Percentiles rank a stretch among this genome's conserved stretches.
These are phyloP conservation scores for Nyctanthes arbortristis DNA, from an alignment of 257 asterid species.

Conservation along the genomic window DNA sequence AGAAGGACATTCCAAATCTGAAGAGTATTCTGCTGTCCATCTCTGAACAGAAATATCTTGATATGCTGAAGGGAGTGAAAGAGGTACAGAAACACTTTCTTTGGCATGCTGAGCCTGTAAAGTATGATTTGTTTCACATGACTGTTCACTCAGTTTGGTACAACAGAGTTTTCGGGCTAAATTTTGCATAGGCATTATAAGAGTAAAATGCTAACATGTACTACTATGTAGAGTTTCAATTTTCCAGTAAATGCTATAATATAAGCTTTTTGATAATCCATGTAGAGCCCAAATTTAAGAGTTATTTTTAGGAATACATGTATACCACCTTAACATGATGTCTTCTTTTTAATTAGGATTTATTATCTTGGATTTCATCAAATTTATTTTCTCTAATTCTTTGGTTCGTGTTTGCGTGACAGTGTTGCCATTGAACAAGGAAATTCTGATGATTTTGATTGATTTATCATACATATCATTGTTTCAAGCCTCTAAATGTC, in stretches of 20 bases:
- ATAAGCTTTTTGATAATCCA: too few relatives aligned
- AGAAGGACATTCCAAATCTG: constrained; percentile 45
- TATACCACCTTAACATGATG: too few relatives aligned
- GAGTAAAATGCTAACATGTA: neutral
- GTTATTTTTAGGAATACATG: too few relatives aligned
- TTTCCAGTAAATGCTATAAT: neutral
- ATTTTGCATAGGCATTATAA: constrained; percentile 18
- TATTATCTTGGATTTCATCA: too few relatives aligned
- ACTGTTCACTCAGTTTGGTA: constrained; percentile 50
- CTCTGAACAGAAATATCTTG: constrained; percentile 33
- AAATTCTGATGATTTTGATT: too few relatives aligned
- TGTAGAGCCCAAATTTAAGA: too few relatives aligned
- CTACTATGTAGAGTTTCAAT: neutral
- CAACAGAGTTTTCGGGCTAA: constrained; percentile 34
- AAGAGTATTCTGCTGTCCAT: constrained; percentile 40
- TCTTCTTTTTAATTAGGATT: too few relatives aligned
- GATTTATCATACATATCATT: too few relatives aligned
- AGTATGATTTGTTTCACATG: constrained; percentile 52
- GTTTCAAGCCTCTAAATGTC: too few relatives aligned
- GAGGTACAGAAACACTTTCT: constrained; percentile 44
- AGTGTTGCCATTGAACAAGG: too few relatives aligned
- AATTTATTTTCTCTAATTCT: too few relatives aligned
- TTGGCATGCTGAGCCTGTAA: constrained; percentile 44
- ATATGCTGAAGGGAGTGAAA: constrained; percentile 38
- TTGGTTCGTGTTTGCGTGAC: too few relatives aligned